phyloP scores from a whole-genome alignment of 2,329 filamentous ascomycete species.

The Cercospora sp. region DNA sequence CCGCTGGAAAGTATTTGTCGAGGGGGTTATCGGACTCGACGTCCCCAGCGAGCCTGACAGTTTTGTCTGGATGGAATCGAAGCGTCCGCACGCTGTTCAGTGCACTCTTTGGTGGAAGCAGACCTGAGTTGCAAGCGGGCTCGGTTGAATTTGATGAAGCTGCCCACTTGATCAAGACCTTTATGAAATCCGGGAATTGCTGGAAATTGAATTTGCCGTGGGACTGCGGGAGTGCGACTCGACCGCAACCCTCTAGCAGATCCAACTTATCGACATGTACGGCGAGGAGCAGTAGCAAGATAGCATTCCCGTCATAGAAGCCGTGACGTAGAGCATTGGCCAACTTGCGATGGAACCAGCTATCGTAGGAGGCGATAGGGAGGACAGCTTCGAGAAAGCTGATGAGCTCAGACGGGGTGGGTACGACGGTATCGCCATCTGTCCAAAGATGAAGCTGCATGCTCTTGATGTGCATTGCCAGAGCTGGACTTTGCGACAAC shows the following conservation, averaged over 20 bases:
- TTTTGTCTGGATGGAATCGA: not conserved
- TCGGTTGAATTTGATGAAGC: not conserved
- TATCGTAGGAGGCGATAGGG: not conserved
- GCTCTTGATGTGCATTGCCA: constrained; percentile 4
- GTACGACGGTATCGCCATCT: not conserved
- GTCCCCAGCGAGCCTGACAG: not conserved
- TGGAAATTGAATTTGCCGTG: not conserved
- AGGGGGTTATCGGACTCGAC: not conserved
- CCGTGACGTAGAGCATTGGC: not conserved
- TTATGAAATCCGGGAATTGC: not conserved
- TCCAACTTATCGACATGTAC: not conserved
- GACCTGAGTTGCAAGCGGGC: not conserved
- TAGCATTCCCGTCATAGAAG: not conserved
- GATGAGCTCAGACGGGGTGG: not conserved
- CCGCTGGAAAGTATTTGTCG: not conserved
- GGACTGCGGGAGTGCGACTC: not conserved
- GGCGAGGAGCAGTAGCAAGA: constrained; percentile 7
- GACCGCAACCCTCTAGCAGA: not conserved
- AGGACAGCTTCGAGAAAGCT: not conserved
- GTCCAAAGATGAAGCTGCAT: not conserved
- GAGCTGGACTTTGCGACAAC: not conserved
- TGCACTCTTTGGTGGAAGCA: not conserved
- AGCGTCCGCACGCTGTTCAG: not conserved
- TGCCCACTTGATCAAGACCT: not conserved
- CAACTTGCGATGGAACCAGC: not conserved